A percentile compares a stretch with the other conserved stretches of the same genome.
Evolutionary conservation across 345 rosid species (phyloP).

Genomic region (Eucalyptus guilfoylei): DNA sequence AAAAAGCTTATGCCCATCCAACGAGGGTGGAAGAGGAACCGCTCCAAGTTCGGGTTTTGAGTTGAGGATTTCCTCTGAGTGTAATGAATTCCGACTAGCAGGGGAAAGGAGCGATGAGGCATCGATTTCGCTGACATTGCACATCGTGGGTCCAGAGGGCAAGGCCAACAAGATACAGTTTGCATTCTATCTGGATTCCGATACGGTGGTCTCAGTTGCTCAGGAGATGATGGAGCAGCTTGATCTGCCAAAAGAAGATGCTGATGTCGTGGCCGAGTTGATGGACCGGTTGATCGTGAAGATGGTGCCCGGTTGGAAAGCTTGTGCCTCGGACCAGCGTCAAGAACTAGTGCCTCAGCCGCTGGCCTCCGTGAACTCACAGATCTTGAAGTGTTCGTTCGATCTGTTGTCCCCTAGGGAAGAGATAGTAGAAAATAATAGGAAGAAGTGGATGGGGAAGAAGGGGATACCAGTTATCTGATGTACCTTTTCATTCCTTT

Average conservation of each 20-base stretch:
- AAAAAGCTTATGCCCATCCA: background rate
- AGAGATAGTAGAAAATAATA: slow-evolving; percentile 50
- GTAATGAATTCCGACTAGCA: slow-evolving; percentile 38
- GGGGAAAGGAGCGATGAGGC: slow-evolving; percentile 39
- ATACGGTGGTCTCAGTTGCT: slow-evolving; percentile 60
- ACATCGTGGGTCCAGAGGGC: slow-evolving; percentile 16
- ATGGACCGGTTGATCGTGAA: slow-evolving; percentile 51
- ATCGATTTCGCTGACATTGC: slow-evolving; percentile 43
- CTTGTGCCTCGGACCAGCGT: background rate
- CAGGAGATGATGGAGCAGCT: slow-evolving; percentile 89
- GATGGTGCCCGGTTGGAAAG: slow-evolving; percentile 24
- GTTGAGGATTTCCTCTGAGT: slow-evolving; percentile 26
- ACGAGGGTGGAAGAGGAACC: slow-evolving; percentile 20
- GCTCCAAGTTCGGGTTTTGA: slow-evolving; percentile 30
- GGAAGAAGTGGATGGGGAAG: slow-evolving; percentile 46
- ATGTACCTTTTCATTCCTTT: background rate
- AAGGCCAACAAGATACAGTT: slow-evolving; percentile 55
- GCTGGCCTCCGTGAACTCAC: slow-evolving; percentile 32
- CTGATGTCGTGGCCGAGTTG: slow-evolving; percentile 55
- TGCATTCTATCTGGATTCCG: slow-evolving; percentile 52
- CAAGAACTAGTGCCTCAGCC: background rate
- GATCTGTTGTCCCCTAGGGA: slow-evolving; percentile 58
- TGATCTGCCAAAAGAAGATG: slow-evolving; percentile 49
- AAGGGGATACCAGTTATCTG: slow-evolving; percentile 16
- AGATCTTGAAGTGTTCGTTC: slow-evolving; percentile 39